These are phyloP conservation scores for Epichloe gansuensis DNA, from an alignment of 2,329 filamentous ascomycete genomes.

Conservation along the genomic window DNA sequence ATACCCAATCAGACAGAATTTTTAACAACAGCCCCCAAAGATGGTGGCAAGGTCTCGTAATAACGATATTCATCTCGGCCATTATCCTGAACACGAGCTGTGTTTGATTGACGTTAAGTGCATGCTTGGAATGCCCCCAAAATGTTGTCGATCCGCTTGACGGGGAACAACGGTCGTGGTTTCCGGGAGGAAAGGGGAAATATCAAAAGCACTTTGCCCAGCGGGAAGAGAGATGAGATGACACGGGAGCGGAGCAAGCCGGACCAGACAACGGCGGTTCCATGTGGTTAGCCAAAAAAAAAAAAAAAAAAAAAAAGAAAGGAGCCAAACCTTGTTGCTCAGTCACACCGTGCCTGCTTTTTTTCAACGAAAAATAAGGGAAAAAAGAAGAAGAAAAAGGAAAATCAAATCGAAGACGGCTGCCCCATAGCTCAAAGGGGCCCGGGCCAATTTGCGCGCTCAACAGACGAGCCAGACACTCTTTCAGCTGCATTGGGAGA, in stretches of 20 bases:
- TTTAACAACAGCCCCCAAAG: neutral
- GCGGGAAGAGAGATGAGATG: constrained; percentile 1
- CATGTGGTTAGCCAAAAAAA: no score
- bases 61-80: neutral
- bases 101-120: neutral
- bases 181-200: neutral
- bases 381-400: neutral
- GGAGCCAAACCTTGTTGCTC: neutral
- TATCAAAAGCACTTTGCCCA: neutral
- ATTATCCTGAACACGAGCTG: neutral
- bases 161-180: neutral
- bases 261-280: neutral
- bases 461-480: neutral
- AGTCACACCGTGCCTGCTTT: neutral
- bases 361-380: no score
- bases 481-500: neutral
- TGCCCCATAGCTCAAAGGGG: neutral
- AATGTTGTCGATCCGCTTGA: neutral
- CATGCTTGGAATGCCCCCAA: neutral
- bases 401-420: neutral
- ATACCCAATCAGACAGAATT: no score
- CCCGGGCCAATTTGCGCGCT: neutral
- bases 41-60: neutral
- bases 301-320: neutral
- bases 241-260: constrained; percentile 1